These are phyloP conservation scores for Trametes polyzona DNA, from an alignment of 1,284 basidiomycete genomes.

Conservation along the genomic window DNA sequence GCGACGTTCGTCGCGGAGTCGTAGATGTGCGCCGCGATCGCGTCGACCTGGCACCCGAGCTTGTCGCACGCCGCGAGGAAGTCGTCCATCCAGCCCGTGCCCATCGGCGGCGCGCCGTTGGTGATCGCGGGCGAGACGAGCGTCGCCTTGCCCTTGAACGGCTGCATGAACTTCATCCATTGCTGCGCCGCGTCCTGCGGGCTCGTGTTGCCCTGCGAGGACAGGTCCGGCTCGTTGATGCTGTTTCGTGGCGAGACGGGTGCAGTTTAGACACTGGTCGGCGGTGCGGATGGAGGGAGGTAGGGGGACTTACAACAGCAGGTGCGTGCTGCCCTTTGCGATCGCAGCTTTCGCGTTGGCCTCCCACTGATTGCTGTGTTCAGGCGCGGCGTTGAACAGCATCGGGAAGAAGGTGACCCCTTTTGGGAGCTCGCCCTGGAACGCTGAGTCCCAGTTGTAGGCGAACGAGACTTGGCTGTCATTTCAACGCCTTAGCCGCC, in stretches of 20 bases:
- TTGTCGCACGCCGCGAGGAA: conserved; percentile 36
- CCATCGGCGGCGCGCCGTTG: conserved; percentile 39
- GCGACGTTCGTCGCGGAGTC: conserved; percentile 37
- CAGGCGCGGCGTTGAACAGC: conserved; percentile 32
- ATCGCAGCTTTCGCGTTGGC: conserved; percentile 36
- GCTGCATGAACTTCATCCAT: conserved; percentile 38
- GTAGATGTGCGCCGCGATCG: conserved; percentile 40
- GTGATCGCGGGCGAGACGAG: conserved; percentile 40
- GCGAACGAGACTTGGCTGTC: conserved; percentile 30
- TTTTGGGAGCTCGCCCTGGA: conserved; percentile 27
- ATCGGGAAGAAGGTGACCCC: conserved; percentile 34
- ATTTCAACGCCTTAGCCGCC: neutral
- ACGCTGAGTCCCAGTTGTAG: conserved; percentile 35
- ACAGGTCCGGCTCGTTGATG: conserved; percentile 41
- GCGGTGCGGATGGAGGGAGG: neutral
- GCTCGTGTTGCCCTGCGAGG: conserved; percentile 35
- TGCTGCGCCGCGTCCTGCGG: conserved; percentile 34
- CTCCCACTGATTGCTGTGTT: conserved; percentile 31
- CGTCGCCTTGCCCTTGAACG: conserved; percentile 38
- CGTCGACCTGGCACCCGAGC: conserved; percentile 37
- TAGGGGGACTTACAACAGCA: conserved; percentile 32
- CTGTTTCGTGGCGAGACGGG: conserved; percentile 17
- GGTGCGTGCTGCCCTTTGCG: conserved; percentile 33
- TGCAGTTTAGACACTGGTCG: neutral
- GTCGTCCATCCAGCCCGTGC: conserved; percentile 36